phyloP scores from a whole-genome alignment of 495 filamentous ascomycete species.

The Talaromyces proteolyticus region DNA sequence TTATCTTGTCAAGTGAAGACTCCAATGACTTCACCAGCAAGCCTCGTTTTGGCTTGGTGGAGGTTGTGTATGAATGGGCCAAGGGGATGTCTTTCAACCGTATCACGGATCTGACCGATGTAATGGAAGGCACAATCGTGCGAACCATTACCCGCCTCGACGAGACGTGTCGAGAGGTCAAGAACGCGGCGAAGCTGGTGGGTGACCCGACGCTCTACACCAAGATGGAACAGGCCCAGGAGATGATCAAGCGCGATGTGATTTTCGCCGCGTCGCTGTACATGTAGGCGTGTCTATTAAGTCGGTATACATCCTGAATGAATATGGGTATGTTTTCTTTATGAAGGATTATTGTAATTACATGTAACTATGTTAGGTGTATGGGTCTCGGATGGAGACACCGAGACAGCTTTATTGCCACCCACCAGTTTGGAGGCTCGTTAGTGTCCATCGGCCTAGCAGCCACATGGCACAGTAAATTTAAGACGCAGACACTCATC shows the following conservation, averaged over 20 bases:
- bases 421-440: not conserved
- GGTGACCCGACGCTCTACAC: slow-evolving; percentile 89
- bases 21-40: slow-evolving; percentile 84
- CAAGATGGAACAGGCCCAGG: slow-evolving; percentile 96
- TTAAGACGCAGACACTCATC: too few species aligned
- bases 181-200: slow-evolving; percentile 92
- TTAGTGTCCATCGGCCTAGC: too few species aligned
- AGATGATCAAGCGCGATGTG: slow-evolving; percentile 94
- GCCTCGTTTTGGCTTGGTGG: slow-evolving; percentile 86
- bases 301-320: too few species aligned
- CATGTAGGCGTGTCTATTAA: too few species aligned
- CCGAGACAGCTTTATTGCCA: too few species aligned
- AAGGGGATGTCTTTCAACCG: slow-evolving; percentile 96
- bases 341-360: too few species aligned
- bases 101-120: slow-evolving; percentile 93
- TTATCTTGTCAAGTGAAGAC: slow-evolving; percentile 83
- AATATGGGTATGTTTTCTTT: too few species aligned
- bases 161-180: slow-evolving; percentile 95
- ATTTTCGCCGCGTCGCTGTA: slow-evolving; percentile 85
- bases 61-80: slow-evolving; percentile 99
- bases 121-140: slow-evolving; percentile 95
- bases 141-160: slow-evolving; percentile 86
- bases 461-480: not conserved
- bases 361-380: too few species aligned
- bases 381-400: too few species aligned